A percentile compares a stretch with the other conserved stretches of the same genome.
Conservation (phyloP, 2,329 filamentous ascomycete species). For the Alternaria burnsii region DNA sequence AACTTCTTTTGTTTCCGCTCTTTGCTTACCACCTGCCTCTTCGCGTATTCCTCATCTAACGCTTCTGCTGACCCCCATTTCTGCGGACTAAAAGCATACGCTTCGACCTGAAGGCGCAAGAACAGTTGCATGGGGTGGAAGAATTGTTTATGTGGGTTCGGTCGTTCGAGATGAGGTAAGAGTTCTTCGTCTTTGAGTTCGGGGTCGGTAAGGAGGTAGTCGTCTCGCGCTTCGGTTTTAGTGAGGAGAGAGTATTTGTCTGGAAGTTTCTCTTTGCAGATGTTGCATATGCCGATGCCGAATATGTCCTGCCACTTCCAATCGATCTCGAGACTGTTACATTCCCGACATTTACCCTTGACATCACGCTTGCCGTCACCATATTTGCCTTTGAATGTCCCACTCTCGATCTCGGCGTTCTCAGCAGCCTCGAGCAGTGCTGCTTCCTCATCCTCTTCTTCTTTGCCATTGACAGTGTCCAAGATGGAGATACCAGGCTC, state of each 20-base stretch:
- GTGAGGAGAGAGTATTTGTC: constrained; percentile 96
- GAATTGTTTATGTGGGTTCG: constrained; percentile 93
- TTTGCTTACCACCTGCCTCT: constrained; percentile 81
- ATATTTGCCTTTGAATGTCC: constrained; percentile 45
- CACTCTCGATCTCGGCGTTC: constrained; percentile 51
- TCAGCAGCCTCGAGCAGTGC: constrained; percentile 48
- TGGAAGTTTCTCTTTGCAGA: constrained; percentile 87
- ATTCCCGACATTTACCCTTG: constrained; percentile 83
- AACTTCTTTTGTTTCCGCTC: constrained; percentile 90
- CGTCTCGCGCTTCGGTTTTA: constrained; percentile 94
- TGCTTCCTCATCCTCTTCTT: constrained; percentile 41
- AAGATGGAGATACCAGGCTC: constrained; percentile 87
- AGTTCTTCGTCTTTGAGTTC: constrained; percentile 90
- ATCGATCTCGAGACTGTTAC: constrained; percentile 85
- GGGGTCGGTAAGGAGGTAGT: constrained; percentile 93
- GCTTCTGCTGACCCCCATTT: constrained; percentile 93
- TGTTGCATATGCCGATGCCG: constrained; percentile 74
- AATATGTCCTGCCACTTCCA: constrained; percentile 94
- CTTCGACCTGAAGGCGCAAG: constrained; percentile 90
- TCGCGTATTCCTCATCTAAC: constrained; percentile 87
- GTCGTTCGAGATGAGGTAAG: constrained; percentile 84
- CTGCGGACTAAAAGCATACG: constrained; percentile 80
- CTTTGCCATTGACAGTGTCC: constrained; percentile 55
- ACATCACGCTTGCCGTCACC: constrained; percentile 46
- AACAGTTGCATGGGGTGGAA: constrained; percentile 99